These are phyloP conservation scores for Lithospermum erythrorhizon DNA, from an alignment of 257 asterid genomes.

Conservation along the genomic window DNA sequence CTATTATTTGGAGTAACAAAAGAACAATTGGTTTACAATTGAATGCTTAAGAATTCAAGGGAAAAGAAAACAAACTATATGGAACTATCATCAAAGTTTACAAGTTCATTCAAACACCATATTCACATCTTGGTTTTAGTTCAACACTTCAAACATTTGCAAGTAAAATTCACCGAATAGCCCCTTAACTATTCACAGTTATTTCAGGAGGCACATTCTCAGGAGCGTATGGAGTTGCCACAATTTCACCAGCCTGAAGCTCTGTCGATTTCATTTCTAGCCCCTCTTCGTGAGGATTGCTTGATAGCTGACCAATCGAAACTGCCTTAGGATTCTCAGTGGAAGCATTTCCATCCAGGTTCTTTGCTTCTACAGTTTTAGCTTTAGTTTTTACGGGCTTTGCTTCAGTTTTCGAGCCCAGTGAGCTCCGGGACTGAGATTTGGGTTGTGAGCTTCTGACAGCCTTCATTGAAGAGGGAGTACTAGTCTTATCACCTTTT, in stretches of 20 bases:
- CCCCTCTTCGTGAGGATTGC: conserved; percentile 12
- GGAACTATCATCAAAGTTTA: not conserved
- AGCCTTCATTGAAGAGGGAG: conserved; percentile 19
- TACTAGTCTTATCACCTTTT: conserved; percentile 17
- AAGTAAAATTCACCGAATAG: not conserved
- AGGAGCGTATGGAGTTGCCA: conserved; percentile 8
- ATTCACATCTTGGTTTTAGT: conserved; percentile 13
- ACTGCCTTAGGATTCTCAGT: conserved; percentile 15
- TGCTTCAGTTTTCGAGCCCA: conserved; percentile 16
- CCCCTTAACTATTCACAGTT: conserved; percentile 34
- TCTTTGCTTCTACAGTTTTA: conserved; percentile 21
- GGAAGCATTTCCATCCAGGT: conserved; percentile 8
- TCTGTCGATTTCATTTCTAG: conserved; percentile 11
- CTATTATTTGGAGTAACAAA: not conserved
- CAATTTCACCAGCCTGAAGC: conserved; percentile 12
- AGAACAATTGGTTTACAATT: not conserved
- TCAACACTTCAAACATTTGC: not conserved
- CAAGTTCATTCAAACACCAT: conserved; percentile 7
- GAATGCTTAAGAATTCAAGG: not conserved
- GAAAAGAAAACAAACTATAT: not conserved
- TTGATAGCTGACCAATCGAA: conserved; percentile 11
- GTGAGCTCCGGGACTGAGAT: conserved; percentile 20
- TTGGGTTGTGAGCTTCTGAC: conserved; percentile 32
- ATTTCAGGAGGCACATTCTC: conserved; percentile 27
- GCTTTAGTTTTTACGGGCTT: conserved; percentile 18